These are phyloP conservation scores for Sutorius australiensis DNA, from an alignment of 768 basidiomycete genomes.

Conservation along the genomic window DNA sequence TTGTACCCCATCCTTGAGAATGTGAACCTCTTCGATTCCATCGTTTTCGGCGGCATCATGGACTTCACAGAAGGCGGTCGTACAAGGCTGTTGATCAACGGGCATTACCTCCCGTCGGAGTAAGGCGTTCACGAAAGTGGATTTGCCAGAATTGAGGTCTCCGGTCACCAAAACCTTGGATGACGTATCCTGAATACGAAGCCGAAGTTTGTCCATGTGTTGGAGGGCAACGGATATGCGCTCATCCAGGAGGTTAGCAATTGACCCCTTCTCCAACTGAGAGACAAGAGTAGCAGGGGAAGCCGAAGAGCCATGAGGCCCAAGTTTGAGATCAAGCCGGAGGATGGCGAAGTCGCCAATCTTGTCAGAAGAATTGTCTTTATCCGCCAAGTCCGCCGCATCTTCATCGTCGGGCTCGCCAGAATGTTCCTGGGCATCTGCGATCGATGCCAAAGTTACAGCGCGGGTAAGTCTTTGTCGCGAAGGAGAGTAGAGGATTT, in stretches of 20 bases:
- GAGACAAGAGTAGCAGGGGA: conserved; percentile 74
- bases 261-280: conserved; percentile 89
- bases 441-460: conserved; percentile 52
- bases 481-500: conserved; percentile 56
- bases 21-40: conserved; percentile 81
- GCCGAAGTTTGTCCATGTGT: conserved; percentile 81
- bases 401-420: conserved; percentile 13
- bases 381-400: conserved; percentile 27
- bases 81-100: conserved; percentile 97
- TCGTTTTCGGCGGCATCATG: conserved; percentile 82
- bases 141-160: conserved; percentile 97
- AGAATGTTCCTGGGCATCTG: conserved; percentile 41
- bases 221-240: conserved; percentile 68
- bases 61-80: conserved; percentile 95
- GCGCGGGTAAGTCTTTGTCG: conserved; percentile 52
- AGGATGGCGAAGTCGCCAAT: conserved; percentile 78
- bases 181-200: conserved; percentile 85
- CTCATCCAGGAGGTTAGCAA: conserved; percentile 87
- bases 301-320: conserved; percentile 60
- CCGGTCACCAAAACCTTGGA: conserved; percentile 98
- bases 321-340: conserved; percentile 89
- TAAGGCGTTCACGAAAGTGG: conserved; percentile 95
- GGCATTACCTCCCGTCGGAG: conserved; percentile 91
- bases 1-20: conserved; percentile 61
- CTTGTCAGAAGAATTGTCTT: conserved; percentile 38